Evolutionary conservation across 208 protist species (phyloP), one percentile per base, ranked within the genome.

Genomic region (Wallacemonas sp.): DNA sequence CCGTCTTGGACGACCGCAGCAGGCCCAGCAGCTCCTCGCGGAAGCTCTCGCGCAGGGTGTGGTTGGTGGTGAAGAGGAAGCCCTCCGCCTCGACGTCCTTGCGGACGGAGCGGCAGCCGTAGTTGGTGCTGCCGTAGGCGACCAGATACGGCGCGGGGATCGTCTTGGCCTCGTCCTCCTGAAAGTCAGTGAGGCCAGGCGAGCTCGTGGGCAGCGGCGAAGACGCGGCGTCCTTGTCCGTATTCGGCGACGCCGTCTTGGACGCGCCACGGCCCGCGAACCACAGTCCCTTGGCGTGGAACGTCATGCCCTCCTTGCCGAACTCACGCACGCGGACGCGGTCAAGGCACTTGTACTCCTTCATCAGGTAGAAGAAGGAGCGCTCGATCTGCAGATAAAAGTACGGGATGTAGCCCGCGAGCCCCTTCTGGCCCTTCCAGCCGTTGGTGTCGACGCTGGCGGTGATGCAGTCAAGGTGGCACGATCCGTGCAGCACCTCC

Each of bases 201-300:
- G 23, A 33, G 17, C 16, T 19, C 5, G 41, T 2, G 26, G 12
- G 27, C 38, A 48, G 48, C 44, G 32, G 43, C 27, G 26, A 39
- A 36, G 6, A 17, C 27, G 44, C 64, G 14, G 24, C 14, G 6
- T 43, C 21, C 6, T 4, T 21, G 56, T 48, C 49, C 14, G n/a
- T 33, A 14, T 44, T 49, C 47, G 46, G 27, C 16, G 52, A 43
- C 17, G 41, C 16, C 1, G 24, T 30, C 32, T 56, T 27, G 14
- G 56, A 38, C 8, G 27, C 27, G 26, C 56, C 49, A 34, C 62
- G 67, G 1, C 44, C 55, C 12, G 73, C 41, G 21, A 90, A 85
- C 87, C 88, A 95, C 41, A 95, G 23, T 0, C 92, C 92, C 65
- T 97, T 97, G 17, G 87, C 82, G 65, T 97, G 92, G 48, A 90